Conservation (phyloP, 805 yeast genomes). For the Zygotorulaspora chibaensis region DNA sequence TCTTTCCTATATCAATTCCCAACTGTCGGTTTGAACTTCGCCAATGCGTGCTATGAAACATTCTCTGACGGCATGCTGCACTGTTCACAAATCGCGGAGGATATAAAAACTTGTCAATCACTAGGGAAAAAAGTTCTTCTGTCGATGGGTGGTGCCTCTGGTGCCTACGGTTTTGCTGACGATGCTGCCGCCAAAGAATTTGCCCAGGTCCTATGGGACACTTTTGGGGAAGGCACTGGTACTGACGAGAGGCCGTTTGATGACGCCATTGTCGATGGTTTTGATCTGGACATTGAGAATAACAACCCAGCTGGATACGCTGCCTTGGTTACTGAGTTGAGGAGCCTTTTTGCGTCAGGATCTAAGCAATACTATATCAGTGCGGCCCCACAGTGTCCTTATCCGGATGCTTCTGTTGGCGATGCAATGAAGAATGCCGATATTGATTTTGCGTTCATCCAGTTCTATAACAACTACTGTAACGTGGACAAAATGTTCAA, state of each 20-base stretch:
- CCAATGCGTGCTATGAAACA: conserved; percentile 44
- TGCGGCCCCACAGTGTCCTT: conserved; percentile 91
- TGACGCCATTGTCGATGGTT: conserved; percentile 77
- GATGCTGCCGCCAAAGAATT: conserved; percentile 70
- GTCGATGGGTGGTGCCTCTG: conserved; percentile 72
- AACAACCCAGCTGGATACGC: conserved; percentile 60
- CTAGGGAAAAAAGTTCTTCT: conserved; percentile 74
- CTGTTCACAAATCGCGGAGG: conserved; percentile 56
- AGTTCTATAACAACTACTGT: conserved; percentile 86
- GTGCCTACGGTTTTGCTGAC: conserved; percentile 79
- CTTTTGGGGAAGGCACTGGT: conserved; percentile 57
- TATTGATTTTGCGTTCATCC: conserved; percentile 79
- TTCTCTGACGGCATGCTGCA: conserved; percentile 41
- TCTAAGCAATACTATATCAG: conserved; percentile 67
- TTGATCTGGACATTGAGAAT: conserved; percentile 86
- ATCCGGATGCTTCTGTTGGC: conserved; percentile 72
- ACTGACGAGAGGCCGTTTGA: conserved; percentile 64
- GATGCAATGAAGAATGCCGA: conserved; percentile 53
- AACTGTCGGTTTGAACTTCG: conserved; percentile 50
- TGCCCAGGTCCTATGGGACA: conserved; percentile 58
- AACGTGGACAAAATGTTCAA: conserved; percentile 52
- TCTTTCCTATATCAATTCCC: conserved; percentile 70
- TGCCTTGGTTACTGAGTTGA: conserved; percentile 47
- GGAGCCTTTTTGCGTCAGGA: conserved; percentile 51
- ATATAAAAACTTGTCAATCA: conserved; percentile 70